Evolutionary conservation across 1,284 basidiomycete genomes (phyloP).

Genomic region (Ganoderma sinense): DNA sequence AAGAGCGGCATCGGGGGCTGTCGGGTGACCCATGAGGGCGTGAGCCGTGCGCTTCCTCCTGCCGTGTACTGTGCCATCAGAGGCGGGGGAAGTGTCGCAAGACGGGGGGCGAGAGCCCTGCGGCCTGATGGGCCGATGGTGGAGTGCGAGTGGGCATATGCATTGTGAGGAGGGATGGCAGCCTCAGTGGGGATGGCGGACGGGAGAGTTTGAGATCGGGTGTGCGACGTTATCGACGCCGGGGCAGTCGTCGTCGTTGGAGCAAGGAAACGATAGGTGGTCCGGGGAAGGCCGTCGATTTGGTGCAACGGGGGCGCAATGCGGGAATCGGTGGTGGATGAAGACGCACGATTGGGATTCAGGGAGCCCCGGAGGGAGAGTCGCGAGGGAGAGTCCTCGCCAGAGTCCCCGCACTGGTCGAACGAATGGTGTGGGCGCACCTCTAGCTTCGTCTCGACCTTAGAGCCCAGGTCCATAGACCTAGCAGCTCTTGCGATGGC

Average conservation of each 20-base stretch:
- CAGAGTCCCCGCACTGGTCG: slow-evolving; percentile 26
- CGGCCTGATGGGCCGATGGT: slow-evolving; percentile 25
- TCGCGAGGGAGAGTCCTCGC: slow-evolving; percentile 25
- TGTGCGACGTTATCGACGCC: neutral
- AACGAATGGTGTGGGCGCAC: slow-evolving; percentile 29
- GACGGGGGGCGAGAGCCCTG: slow-evolving; percentile 34
- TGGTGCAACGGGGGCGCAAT: slow-evolving; percentile 68
- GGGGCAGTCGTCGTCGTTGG: neutral
- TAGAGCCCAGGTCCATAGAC: slow-evolving; percentile 33
- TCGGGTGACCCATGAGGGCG: slow-evolving; percentile 57
- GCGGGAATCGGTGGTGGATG: slow-evolving; percentile 68
- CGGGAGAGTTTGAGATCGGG: slow-evolving; percentile 15
- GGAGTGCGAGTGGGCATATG: neutral
- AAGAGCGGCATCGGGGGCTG: slow-evolving; percentile 57
- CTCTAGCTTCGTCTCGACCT: slow-evolving; percentile 27
- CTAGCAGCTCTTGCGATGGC: slow-evolving; percentile 27
- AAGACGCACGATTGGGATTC: slow-evolving; percentile 67
- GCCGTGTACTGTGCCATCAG: slow-evolving; percentile 42
- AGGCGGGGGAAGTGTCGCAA: slow-evolving; percentile 42
- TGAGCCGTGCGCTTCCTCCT: slow-evolving; percentile 50
- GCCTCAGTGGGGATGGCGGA: neutral
- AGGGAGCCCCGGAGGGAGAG: slow-evolving; percentile 16
- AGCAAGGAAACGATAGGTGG: neutral
- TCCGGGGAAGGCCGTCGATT: slow-evolving; percentile 35
- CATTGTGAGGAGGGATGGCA: neutral